Conservation (phyloP, 768 basidiomycete species). For the Russula sp. region DNA sequence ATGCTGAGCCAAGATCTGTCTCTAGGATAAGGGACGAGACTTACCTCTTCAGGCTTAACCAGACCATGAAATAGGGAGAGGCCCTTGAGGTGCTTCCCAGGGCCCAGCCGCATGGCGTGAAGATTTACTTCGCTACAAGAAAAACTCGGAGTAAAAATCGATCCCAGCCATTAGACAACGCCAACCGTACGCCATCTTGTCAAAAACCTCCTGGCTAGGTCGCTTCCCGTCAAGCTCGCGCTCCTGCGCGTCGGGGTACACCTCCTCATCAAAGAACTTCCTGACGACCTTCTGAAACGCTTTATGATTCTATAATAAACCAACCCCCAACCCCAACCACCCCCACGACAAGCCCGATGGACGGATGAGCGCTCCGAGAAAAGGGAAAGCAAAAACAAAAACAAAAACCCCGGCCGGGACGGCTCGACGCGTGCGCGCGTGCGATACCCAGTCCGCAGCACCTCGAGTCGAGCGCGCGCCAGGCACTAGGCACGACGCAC, state of each 20-base stretch:
- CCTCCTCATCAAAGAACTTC: constrained; percentile 59
- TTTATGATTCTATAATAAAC: constrained; percentile 45
- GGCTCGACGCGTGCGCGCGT: not conserved
- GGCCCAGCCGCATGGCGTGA: constrained; percentile 92
- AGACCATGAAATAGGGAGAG: constrained; percentile 64
- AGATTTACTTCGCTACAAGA: constrained; percentile 58
- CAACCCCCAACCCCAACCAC: constrained; percentile 26
- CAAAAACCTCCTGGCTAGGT: constrained; percentile 69
- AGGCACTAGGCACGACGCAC: constrained; percentile 29
- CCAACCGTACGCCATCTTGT: constrained; percentile 65
- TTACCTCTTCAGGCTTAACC: constrained; percentile 64
- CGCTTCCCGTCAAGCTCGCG: constrained; percentile 86
- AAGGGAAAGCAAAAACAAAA: not conserved
- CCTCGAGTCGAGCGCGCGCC: not conserved
- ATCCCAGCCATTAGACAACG: not conserved
- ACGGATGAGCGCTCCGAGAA: constrained; percentile 27
- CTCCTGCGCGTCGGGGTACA: constrained; percentile 43
- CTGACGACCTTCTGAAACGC: constrained; percentile 52
- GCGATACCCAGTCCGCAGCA: not conserved
- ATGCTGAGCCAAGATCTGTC: not conserved
- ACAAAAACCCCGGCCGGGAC: not conserved
- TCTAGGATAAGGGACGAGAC: not conserved
- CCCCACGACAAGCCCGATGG: constrained; percentile 35
- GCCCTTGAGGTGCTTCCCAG: constrained; percentile 81
- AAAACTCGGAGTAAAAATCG: constrained; percentile 18